Evolutionary conservation across 2,329 filamentous ascomycete genomes (phyloP).

Genomic region (Cordyceps pruinosa): DNA sequence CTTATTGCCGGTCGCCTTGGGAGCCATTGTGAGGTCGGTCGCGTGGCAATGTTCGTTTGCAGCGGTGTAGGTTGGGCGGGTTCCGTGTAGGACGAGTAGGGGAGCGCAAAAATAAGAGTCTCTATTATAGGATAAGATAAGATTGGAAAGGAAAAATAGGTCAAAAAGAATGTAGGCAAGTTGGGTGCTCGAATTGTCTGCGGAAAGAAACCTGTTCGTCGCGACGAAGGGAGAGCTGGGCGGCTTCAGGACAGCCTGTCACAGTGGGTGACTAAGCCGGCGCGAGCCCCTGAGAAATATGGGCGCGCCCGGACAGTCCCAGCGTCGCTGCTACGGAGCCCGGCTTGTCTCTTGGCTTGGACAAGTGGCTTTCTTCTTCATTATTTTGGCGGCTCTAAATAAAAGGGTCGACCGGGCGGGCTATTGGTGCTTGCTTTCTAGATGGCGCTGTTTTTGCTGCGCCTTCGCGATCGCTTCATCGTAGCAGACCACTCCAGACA

Average conservation of each 20-base stretch:
- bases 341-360: too few relatives aligned
- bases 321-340: not conserved
- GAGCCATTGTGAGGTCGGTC: slow-evolving; percentile 36
- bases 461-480: too few relatives aligned
- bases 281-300: slow-evolving; percentile 8
- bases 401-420: too few relatives aligned
- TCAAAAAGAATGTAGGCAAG: slow-evolving; percentile 8
- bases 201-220: not conserved
- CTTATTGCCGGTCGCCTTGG: slow-evolving; percentile 51
- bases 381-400: too few relatives aligned
- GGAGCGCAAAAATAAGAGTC: not conserved
- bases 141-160: not conserved
- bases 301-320: not conserved
- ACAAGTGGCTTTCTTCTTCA: too few relatives aligned
- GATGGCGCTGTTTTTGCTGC: too few relatives aligned
- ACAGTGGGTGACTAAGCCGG: slow-evolving; percentile 10
- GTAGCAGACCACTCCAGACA: too few relatives aligned
- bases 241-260: slow-evolving; percentile 6
- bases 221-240: not conserved
- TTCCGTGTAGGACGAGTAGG: not conserved
- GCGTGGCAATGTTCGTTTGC: not conserved
- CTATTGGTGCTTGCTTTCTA: too few relatives aligned
- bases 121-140: not conserved
- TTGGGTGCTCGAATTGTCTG: slow-evolving; percentile 9
- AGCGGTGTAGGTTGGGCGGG: not conserved